These are phyloP conservation scores for Hypoxylon intermedium DNA, from an alignment of 495 filamentous ascomycete species.

Conservation along the genomic window DNA sequence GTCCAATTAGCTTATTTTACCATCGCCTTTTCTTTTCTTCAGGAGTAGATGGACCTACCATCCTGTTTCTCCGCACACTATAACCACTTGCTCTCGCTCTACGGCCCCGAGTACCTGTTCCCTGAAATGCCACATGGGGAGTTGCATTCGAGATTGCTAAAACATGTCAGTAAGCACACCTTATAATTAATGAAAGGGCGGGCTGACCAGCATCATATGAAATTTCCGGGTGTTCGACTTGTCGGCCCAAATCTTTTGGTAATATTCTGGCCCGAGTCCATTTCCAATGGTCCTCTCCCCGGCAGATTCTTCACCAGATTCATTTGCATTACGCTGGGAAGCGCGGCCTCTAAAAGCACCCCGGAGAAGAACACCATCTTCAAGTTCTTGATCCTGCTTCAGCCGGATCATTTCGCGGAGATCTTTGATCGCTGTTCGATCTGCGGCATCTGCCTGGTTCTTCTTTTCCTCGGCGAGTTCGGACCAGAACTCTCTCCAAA, in stretches of 20 bases:
- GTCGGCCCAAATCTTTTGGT: constrained; percentile 72
- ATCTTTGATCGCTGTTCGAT: constrained; percentile 68
- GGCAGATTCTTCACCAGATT: constrained; percentile 51
- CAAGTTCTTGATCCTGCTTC: constrained; percentile 63
- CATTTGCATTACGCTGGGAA: constrained; percentile 55
- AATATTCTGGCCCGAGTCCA: constrained; percentile 43
- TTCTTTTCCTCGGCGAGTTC: constrained; percentile 77
- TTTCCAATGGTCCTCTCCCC: constrained; percentile 42
- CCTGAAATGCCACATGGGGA: constrained; percentile 90
- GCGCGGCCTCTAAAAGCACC: constrained; percentile 72
- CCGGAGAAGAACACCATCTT: constrained; percentile 77
- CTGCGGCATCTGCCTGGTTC: constrained; percentile 68
- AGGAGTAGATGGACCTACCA: constrained; percentile 52
- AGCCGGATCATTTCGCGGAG: constrained; percentile 67
- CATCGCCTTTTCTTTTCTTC: not conserved
- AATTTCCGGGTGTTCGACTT: constrained; percentile 68
- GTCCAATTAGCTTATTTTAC: no score
- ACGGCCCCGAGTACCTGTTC: constrained; percentile 76
- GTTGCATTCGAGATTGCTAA: constrained; percentile 65
- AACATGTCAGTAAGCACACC: constrained; percentile 19
- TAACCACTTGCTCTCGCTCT: constrained; percentile 78
- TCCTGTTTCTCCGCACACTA: constrained; percentile 94
- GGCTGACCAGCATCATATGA: constrained; percentile 62
- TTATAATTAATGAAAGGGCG: not conserved
- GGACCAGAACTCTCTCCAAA: constrained; percentile 85